Evolutionary conservation across 495 filamentous ascomycete species (phyloP).

Genomic region (Cladorrhinum samala): DNA sequence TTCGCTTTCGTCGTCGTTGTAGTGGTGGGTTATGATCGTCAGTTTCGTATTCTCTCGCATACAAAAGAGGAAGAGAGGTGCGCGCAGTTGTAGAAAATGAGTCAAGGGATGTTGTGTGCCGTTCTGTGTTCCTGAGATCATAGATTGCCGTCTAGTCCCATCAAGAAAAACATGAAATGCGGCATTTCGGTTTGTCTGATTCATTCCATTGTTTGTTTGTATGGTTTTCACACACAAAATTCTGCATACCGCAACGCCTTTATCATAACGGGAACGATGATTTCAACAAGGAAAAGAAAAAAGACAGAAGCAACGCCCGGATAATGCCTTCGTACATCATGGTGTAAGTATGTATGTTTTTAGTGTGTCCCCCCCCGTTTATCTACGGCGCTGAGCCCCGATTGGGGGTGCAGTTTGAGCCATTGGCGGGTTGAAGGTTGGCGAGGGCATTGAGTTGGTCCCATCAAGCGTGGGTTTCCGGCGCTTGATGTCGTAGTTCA

Average conservation of each 20-base stretch:
- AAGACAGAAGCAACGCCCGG: not conserved
- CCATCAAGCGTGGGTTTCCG: slow-evolving; percentile 68
- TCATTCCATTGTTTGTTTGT: not conserved
- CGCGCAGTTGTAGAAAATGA: slow-evolving; percentile 7
- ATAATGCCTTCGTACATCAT: not conserved
- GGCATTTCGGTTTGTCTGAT: too few species aligned
- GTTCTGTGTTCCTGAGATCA: not conserved
- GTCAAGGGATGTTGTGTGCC: slow-evolving; percentile 10
- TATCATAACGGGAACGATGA: not conserved
- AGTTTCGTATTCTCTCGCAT: slow-evolving; percentile 25
- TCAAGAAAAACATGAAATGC: not conserved
- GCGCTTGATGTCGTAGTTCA: slow-evolving; percentile 70
- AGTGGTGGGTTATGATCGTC: not conserved
- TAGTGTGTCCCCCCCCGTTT: slow-evolving; percentile 4
- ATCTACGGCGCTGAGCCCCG: slow-evolving; percentile 26
- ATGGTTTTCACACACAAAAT: not conserved
- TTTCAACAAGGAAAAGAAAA: not conserved
- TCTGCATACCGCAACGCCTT: not conserved
- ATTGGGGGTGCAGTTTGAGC: slow-evolving; percentile 39
- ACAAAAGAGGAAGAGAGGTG: slow-evolving; percentile 23
- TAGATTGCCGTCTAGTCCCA: not conserved
- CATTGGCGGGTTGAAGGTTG: slow-evolving; percentile 42
- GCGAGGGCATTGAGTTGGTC: slow-evolving; percentile 31
- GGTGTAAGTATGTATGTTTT: not conserved
- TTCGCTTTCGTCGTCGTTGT: not conserved